These are phyloP conservation scores for Phialophora expanda DNA, from an alignment of 2,329 filamentous ascomycete genomes.

Conservation along the genomic window DNA sequence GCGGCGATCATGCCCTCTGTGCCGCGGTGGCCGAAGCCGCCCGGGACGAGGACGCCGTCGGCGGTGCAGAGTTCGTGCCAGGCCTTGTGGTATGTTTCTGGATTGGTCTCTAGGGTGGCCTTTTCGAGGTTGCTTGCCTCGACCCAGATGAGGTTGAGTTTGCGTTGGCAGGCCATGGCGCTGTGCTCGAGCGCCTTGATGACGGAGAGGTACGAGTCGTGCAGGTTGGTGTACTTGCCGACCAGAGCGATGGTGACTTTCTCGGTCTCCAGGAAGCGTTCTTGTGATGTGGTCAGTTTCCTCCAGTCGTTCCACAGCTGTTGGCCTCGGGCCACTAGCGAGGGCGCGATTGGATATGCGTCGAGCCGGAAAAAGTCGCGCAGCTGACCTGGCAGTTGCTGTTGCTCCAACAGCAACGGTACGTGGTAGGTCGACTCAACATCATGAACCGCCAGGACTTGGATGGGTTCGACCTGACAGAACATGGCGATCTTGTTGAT, in stretches of 20 bases:
- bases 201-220: conserved; percentile 85
- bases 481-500: conserved; percentile 86
- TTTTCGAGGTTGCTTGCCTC: conserved; percentile 84
- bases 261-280: conserved; percentile 63
- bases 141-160: conserved; percentile 81
- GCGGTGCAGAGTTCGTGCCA: conserved; percentile 81
- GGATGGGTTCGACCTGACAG: conserved; percentile 83
- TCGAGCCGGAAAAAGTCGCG: conserved; percentile 69
- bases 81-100: conserved; percentile 79
- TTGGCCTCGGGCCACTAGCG: conserved; percentile 66
- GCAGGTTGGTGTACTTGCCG: conserved; percentile 85
- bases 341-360: conserved; percentile 57
- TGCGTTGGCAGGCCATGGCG: conserved; percentile 81
- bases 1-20: conserved; percentile 89
- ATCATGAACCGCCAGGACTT: conserved; percentile 86
- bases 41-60: conserved; percentile 57
- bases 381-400: conserved; percentile 74
- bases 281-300: conserved; percentile 68
- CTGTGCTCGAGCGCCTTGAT: conserved; percentile 88
- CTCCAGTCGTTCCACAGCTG: conserved; percentile 82
- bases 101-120: conserved; percentile 63
- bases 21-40: conserved; percentile 80
- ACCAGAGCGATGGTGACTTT: conserved; percentile 82
- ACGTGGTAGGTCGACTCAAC: conserved; percentile 93
- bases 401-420: conserved; percentile 84